Evolutionary conservation across 2,329 filamentous ascomycete genomes (phyloP), one percentile per base, ranked within the genome.

Genomic region (Microdochium paspali): DNA sequence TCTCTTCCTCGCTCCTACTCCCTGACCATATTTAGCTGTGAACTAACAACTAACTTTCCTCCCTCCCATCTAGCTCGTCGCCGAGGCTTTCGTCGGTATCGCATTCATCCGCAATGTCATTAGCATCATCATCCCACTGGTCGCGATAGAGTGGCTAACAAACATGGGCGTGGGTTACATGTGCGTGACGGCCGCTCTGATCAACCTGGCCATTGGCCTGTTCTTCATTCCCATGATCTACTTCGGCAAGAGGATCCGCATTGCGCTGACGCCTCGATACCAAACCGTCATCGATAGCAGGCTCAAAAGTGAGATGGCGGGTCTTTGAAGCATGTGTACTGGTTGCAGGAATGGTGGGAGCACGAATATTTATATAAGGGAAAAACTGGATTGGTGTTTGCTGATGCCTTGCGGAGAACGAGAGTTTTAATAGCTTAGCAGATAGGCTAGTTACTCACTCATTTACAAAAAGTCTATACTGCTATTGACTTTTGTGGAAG

Each of bases 91-190:
- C 45, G 59, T 59, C 1, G 58, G 50, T 1, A 54, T 63, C 10
- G 54, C 61, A 2, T 64, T 64, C 40, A 39, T 63, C 21, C 58
- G 61, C 2, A 64, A 64, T 35, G 55, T 56, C 4, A 47, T 61
- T 30, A 60, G 57, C 43, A 62, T 64, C 24, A 57, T 54, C 1
- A 56, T 64, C 12, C 58, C 59, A 2, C 61, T 63, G n/a, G 59
- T 56, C 2, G 57, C 61, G 1, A 51, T 46, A 1, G 58, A 61
- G 3, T 64, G 60, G 62, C 58, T 62, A 13, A 18, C 51, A 12
- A 13, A 32, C 3, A 45, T 47, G 42, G 51, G 49, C 4, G 32
- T 53, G 7, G 44, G 30, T 10, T 54, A 54, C 44, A 47, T 50
- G 40, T 47, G 43, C 18, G 47, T 51, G 10, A 46, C 31, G n/a